Conservation (phyloP, 441 rosid genomes). For the Theobroma grandiflorum region DNA sequence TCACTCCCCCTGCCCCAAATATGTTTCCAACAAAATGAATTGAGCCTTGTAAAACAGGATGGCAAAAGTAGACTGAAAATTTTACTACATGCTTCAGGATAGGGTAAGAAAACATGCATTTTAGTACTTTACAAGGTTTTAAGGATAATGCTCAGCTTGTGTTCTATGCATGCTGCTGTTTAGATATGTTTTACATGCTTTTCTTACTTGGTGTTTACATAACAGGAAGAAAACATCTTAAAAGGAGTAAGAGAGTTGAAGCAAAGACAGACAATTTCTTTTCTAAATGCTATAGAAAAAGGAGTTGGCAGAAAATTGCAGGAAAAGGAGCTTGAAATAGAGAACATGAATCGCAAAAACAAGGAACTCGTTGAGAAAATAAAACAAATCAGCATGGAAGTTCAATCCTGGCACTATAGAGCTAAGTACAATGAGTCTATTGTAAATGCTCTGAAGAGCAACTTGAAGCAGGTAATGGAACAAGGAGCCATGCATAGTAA, state of each 20-base stretch:
- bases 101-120: slow-evolving; percentile 2
- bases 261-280: slow-evolving; percentile 55
- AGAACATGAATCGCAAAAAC: slow-evolving; percentile 64
- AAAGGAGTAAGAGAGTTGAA: slow-evolving; percentile 60
- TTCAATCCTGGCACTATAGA: slow-evolving; percentile 70
- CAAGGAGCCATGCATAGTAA: slow-evolving; percentile 47
- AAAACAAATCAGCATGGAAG: slow-evolving; percentile 59
- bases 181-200: slow-evolving; percentile 6
- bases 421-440: slow-evolving; percentile 74
- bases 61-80: background rate
- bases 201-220: slow-evolving; percentile 28
- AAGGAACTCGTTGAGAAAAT: slow-evolving; percentile 64
- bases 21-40: background rate
- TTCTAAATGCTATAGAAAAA: slow-evolving; percentile 58
- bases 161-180: background rate
- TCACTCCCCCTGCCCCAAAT: background rate
- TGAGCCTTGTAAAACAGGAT: background rate
- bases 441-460: slow-evolving; percentile 59
- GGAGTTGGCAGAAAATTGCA: slow-evolving; percentile 59
- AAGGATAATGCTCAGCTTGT: background rate
- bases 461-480: slow-evolving; percentile 66
- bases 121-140: background rate
- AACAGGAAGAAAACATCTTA: slow-evolving; percentile 62
- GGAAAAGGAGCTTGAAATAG: slow-evolving; percentile 65
- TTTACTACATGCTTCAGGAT: slow-evolving; percentile 5